These are phyloP conservation scores for Tolypocladium tropicale DNA, from an alignment of 2,329 filamentous ascomycete species.

Conservation along the genomic window DNA sequence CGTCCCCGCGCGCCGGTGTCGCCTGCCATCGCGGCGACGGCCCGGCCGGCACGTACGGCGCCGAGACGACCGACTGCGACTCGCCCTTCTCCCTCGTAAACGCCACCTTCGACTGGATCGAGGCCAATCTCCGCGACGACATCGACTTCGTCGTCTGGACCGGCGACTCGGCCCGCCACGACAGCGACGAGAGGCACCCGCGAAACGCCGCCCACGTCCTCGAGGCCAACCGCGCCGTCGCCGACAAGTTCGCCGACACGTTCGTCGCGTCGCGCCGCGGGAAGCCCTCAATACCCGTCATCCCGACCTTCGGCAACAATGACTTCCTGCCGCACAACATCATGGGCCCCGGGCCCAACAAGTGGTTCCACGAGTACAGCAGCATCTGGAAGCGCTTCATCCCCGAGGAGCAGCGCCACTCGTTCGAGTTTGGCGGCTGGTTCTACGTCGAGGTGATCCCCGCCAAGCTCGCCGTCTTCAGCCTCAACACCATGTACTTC, in stretches of 20 bases:
- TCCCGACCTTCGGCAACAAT: conserved; percentile 93
- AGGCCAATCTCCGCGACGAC: conserved; percentile 61
- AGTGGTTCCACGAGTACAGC: conserved; percentile 68
- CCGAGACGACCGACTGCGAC: conserved; percentile 84
- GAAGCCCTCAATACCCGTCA: conserved; percentile 59
- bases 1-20: conserved; percentile 55
- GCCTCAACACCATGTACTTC: conserved; percentile 93
- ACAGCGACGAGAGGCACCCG: conserved; percentile 73
- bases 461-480: conserved; percentile 75
- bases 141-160: conserved; percentile 93
- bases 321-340: conserved; percentile 97
- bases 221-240: conserved; percentile 63
- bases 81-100: conserved; percentile 71
- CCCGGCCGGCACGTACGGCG: conserved; percentile 69
- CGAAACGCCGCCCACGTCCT: conserved; percentile 69
- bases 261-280: conserved; percentile 52
- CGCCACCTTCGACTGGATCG: conserved; percentile 84
- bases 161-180: conserved; percentile 80
- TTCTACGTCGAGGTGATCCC: conserved; percentile 91
- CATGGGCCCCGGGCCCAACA: conserved; percentile 73
- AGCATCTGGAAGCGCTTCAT: conserved; percentile 81
- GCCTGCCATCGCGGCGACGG: conserved; percentile 76
- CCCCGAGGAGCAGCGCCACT: conserved; percentile 82
- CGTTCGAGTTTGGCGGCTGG: conserved; percentile 89
- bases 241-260: conserved; percentile 64